Evolutionary conservation across 805 yeast genomes (phyloP).

Genomic region (Schwanniomyces occidentalis): DNA sequence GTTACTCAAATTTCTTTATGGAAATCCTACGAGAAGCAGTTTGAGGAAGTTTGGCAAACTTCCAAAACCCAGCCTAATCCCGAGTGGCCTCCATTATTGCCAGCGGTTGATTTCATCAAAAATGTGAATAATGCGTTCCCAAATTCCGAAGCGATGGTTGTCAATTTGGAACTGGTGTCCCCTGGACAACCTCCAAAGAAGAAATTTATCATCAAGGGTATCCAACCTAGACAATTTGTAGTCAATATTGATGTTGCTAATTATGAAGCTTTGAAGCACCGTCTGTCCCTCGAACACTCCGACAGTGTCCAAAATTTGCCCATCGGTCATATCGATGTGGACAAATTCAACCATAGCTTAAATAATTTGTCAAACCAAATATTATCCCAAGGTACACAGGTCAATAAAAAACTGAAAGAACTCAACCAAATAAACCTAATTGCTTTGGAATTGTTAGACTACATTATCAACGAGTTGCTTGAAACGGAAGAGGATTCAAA

Average conservation of each 20-base stretch:
- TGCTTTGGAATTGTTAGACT: conserved; percentile 35
- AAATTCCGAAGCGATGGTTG: conserved; percentile 90
- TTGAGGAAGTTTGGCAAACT: conserved; percentile 59
- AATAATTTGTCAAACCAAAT: conserved; percentile 21
- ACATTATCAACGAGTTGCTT: conserved; percentile 25
- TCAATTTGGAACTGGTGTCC: conserved; percentile 55
- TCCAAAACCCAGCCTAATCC: conserved; percentile 38
- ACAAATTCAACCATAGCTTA: conserved; percentile 30
- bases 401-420: conserved; percentile 13
- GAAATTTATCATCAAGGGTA: conserved; percentile 90
- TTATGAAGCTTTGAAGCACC: conserved; percentile 40
- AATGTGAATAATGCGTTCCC: conserved; percentile 89
- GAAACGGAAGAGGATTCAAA: conserved; percentile 20
- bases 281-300: conserved; percentile 14
- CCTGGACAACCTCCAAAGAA: conserved; percentile 50
- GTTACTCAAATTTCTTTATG: conserved; percentile 94
- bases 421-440: conserved; percentile 27
- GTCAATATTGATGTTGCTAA: conserved; percentile 47
- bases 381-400: conserved; percentile 19
- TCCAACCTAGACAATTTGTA: conserved; percentile 75
- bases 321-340: conserved; percentile 38
- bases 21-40: conserved; percentile 91
- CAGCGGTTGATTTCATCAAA: conserved; percentile 96
- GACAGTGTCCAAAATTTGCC: conserved; percentile 18
- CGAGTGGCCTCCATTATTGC: conserved; percentile 52